phyloP scores from a whole-genome alignment of 768 basidiomycete genomes.

The Hygrophorus pudorinus region DNA sequence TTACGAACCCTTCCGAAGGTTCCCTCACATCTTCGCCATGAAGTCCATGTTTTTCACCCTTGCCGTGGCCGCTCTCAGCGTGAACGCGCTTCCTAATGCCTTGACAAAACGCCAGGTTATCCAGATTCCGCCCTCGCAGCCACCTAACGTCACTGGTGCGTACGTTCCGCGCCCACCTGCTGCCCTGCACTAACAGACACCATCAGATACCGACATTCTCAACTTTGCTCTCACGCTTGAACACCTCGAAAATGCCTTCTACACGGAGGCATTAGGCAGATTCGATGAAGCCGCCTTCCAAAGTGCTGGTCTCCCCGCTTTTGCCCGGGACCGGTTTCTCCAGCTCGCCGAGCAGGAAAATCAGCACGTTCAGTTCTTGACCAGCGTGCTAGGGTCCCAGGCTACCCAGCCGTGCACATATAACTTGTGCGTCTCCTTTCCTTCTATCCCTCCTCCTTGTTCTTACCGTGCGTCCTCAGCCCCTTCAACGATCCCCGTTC shows the following conservation, averaged over 20 bases:
- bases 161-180: too few relatives aligned
- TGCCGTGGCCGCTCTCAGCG: too few relatives aligned
- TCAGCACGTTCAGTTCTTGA: conserved; percentile 31
- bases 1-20: too few relatives aligned
- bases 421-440: conserved; percentile 16
- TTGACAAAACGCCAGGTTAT: too few relatives aligned
- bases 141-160: too few relatives aligned
- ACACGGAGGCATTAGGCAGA: conserved; percentile 27
- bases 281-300: conserved; percentile 32
- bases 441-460: background rate
- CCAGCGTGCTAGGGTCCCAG: conserved; percentile 23
- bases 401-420: conserved; percentile 28
- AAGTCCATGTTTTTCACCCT: too few relatives aligned
- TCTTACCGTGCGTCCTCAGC: conserved; percentile 13
- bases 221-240: conserved; percentile 37
- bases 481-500: conserved; percentile 31
- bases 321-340: conserved; percentile 35
- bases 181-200: too few relatives aligned
- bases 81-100: too few relatives aligned
- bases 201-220: conserved; percentile 21
- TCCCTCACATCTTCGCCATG: too few relatives aligned
- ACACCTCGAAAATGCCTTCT: conserved; percentile 36
- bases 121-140: too few relatives aligned
- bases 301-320: conserved; percentile 32
- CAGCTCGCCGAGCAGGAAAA: conserved; percentile 42